Percentiles rank a stretch among this genome's conserved stretches.
Evolutionary conservation across 345 rosid genomes (phyloP).

Genomic region (Gossypium arboreum): DNA sequence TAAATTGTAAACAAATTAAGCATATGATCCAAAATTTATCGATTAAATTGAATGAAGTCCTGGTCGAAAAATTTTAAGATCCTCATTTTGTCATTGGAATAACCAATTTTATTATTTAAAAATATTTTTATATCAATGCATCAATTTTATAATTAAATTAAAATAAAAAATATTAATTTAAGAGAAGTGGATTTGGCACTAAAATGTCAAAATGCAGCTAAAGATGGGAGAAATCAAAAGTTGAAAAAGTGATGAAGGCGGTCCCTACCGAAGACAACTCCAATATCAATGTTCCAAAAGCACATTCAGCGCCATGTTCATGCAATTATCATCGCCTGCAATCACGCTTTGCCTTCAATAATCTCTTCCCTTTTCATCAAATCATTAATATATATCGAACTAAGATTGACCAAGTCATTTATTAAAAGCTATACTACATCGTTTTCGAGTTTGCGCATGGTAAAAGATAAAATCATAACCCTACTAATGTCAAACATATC

Average conservation of each 20-base stretch:
- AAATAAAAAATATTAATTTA: too few species aligned
- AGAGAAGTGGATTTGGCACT: too few species aligned
- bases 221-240: not conserved
- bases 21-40: too few species aligned
- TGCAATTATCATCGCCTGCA: slow-evolving; percentile 40
- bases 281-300: not conserved
- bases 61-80: too few species aligned
- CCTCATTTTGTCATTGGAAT: too few species aligned
- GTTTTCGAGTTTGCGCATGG: slow-evolving; percentile 16
- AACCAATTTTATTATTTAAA: too few species aligned
- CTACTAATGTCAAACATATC: too few species aligned
- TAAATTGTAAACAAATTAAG: too few species aligned
- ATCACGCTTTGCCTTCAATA: slow-evolving; percentile 34
- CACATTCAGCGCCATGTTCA: slow-evolving; percentile 17
- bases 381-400: not conserved
- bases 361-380: not conserved
- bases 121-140: too few species aligned
- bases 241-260: not conserved
- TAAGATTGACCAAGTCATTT: not conserved
- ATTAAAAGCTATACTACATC: not conserved
- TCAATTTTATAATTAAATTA: too few species aligned
- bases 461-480: not conserved
- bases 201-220: too few species aligned
- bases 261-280: slow-evolving; percentile 13
- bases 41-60: too few species aligned